A percentile compares a stretch with the other conserved stretches of the same genome.
phyloP scores from a whole-genome alignment of 495 filamentous ascomycete species.

The Penicillium fimorum region DNA sequence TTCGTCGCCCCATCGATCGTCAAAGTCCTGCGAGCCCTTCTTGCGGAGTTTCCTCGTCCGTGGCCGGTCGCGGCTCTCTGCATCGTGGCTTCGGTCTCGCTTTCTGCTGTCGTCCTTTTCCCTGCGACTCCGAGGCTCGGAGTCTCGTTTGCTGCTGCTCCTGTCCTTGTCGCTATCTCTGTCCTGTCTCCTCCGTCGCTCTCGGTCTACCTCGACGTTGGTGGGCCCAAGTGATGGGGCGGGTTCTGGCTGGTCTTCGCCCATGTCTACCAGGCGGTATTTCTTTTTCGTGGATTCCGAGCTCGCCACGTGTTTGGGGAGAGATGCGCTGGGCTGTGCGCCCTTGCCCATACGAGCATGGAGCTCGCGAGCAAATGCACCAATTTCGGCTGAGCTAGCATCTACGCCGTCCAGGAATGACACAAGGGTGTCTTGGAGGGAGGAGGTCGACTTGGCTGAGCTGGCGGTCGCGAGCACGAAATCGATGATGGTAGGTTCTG shows the following conservation, averaged over 20 bases:
- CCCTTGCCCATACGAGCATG: constrained; percentile 45
- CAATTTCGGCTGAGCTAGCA: constrained; percentile 41
- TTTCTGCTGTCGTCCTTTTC: constrained; percentile 41
- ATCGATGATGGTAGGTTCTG: constrained; percentile 60
- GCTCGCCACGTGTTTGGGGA: constrained; percentile 9
- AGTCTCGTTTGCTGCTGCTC: constrained; percentile 17
- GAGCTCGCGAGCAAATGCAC: constrained; percentile 54
- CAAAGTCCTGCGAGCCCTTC: constrained; percentile 57
- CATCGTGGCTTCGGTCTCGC: constrained; percentile 45
- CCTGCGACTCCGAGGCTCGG: constrained; percentile 25
- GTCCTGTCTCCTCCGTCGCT: constrained; percentile 48
- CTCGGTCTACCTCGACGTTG: constrained; percentile 51
- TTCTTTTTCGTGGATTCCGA: constrained; percentile 54
- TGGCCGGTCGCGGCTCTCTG: constrained; percentile 44
- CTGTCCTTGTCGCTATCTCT: constrained; percentile 37
- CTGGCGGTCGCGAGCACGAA: constrained; percentile 60
- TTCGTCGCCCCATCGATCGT: constrained; percentile 80
- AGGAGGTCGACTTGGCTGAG: constrained; percentile 51
- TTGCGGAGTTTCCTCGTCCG: constrained; percentile 54
- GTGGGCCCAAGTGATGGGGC: constrained; percentile 45
- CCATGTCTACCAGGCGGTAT: constrained; percentile 83
- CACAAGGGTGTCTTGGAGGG: constrained; percentile 53
- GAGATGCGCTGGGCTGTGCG: constrained; percentile 12
- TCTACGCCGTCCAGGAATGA: constrained; percentile 51
- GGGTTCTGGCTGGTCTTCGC: constrained; percentile 55